Evolutionary conservation across 331 rosid genomes (phyloP).

Genomic region (Malus hybrid): DNA sequence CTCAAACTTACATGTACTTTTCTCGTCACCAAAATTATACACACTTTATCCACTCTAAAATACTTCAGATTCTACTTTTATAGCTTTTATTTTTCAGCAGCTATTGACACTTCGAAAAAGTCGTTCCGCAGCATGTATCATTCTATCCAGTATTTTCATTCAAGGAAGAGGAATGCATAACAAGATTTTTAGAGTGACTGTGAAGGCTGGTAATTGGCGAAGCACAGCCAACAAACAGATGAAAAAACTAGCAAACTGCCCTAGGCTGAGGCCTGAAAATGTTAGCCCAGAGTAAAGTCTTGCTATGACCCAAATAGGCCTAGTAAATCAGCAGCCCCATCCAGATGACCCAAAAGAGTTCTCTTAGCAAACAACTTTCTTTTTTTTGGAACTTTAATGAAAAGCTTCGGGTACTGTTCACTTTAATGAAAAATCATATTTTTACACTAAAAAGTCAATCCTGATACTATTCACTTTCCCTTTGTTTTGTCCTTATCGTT

Average conservation of each 20-base stretch:
- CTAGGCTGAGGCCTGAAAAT: not conserved
- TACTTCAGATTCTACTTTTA: not conserved
- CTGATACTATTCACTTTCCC: too few relatives aligned
- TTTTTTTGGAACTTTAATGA: too few relatives aligned
- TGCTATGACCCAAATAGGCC: not conserved
- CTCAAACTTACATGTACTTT: not conserved
- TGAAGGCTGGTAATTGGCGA: not conserved
- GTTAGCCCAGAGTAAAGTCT: not conserved
- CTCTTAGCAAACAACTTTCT: too few relatives aligned
- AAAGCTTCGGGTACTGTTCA: too few relatives aligned
- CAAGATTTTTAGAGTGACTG: too few relatives aligned
- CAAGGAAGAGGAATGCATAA: too few relatives aligned
- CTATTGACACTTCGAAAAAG: not conserved
- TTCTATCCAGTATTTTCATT: too few relatives aligned
- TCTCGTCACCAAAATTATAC: not conserved
- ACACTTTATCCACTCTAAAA: not conserved
- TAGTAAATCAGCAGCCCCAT: not conserved
- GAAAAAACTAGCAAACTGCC: not conserved
- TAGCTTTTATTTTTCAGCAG: not conserved
- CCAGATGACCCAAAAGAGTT: not conserved
- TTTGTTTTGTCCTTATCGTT: too few relatives aligned
- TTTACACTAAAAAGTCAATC: too few relatives aligned
- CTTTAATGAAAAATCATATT: too few relatives aligned
- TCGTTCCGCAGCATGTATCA: too few relatives aligned
- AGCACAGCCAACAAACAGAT: not conserved